Percentiles rank a stretch among this genome's conserved stretches.
phyloP scores from a whole-genome alignment of 768 basidiomycete genomes.

The Flagelloscypha sp. region DNA sequence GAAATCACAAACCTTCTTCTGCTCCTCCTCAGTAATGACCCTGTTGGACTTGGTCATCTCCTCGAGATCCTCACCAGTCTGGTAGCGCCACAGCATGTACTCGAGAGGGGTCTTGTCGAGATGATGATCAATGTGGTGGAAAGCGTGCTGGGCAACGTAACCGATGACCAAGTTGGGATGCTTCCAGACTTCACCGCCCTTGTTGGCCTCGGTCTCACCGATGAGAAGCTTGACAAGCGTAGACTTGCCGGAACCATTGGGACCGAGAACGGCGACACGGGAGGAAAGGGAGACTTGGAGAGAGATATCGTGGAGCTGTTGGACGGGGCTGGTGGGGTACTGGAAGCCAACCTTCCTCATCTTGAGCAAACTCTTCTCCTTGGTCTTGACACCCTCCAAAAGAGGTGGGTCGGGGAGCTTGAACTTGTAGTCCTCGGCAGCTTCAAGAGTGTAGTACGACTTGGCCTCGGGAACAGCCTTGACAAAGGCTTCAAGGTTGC shows the following conservation, averaged over 20 bases:
- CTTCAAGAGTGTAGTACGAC: slow-evolving; percentile 95
- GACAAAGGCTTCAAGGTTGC: slow-evolving; percentile 93
- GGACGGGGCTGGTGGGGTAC: slow-evolving; percentile 78
- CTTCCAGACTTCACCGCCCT: slow-evolving; percentile 97
- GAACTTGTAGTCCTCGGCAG: slow-evolving; percentile 96
- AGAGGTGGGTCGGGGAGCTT: slow-evolving; percentile 96
- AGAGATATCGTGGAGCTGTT: slow-evolving; percentile 90
- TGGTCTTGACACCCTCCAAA: slow-evolving; percentile 99
- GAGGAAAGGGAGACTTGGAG: slow-evolving; percentile 97
- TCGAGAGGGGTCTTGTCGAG: slow-evolving; percentile 98
- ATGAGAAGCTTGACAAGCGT: slow-evolving; percentile 96
- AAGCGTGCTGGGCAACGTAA: slow-evolving; percentile 98
- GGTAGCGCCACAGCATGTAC: slow-evolving; percentile 99
- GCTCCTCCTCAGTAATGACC: slow-evolving; percentile 80
- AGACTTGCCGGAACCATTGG: slow-evolving; percentile 98
- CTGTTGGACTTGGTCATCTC: slow-evolving; percentile 91
- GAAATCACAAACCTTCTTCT: no score
- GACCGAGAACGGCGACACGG: slow-evolving; percentile 96
- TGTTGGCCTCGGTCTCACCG: slow-evolving; percentile 94
- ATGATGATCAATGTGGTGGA: slow-evolving; percentile 98
- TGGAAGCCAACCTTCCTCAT: slow-evolving; percentile 98
- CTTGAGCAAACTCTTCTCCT: slow-evolving; percentile 94
- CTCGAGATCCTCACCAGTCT: slow-evolving; percentile 97
- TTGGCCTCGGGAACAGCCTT: slow-evolving; percentile 93
- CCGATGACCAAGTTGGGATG: slow-evolving; percentile 99